A percentile compares a stretch with the other conserved stretches of the same genome.
These are phyloP conservation scores for Prunus salicina DNA, from an alignment of 306 rosid species.

Conservation along the genomic window DNA sequence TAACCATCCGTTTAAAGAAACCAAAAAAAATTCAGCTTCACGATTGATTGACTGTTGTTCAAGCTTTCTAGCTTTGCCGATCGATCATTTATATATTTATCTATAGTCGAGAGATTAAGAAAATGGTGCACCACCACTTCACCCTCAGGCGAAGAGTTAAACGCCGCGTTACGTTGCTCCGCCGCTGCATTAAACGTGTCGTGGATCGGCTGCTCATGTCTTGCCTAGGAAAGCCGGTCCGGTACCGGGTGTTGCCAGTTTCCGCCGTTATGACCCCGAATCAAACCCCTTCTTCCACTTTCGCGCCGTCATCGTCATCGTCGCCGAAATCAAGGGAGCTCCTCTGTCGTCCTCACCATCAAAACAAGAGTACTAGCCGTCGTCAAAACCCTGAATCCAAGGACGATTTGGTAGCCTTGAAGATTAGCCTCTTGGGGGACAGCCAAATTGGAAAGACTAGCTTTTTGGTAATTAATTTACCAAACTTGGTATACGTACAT, in stretches of 20 bases:
- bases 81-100: too few relatives aligned
- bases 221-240: conserved; percentile 43
- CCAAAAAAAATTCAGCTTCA: neutral
- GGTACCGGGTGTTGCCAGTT: conserved; percentile 45
- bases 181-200: conserved; percentile 50
- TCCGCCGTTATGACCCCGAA: conserved; percentile 10
- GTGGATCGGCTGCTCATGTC: conserved; percentile 50
- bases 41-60: neutral
- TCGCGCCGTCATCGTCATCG: neutral
- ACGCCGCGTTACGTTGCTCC: conserved; percentile 51
- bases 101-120: neutral
- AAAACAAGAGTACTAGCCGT: neutral
- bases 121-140: conserved; percentile 14
- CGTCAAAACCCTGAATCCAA: neutral
- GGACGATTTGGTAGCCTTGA: conserved; percentile 80
- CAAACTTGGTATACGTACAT: neutral
- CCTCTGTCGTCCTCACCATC: neutral
- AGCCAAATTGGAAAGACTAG: conserved; percentile 84
- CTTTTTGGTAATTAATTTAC: conserved; percentile 51
- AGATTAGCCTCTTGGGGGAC: conserved; percentile 87
- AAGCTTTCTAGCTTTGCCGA: too few relatives aligned
- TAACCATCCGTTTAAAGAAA: too few relatives aligned
- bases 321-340: neutral
- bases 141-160: conserved; percentile 33
- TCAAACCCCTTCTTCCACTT: conserved; percentile 7